Percentiles rank a stretch among this genome's conserved stretches.
Conservation (phyloP, 2,329 filamentous ascomycete species). For the Aureobasidium sp. region DNA sequence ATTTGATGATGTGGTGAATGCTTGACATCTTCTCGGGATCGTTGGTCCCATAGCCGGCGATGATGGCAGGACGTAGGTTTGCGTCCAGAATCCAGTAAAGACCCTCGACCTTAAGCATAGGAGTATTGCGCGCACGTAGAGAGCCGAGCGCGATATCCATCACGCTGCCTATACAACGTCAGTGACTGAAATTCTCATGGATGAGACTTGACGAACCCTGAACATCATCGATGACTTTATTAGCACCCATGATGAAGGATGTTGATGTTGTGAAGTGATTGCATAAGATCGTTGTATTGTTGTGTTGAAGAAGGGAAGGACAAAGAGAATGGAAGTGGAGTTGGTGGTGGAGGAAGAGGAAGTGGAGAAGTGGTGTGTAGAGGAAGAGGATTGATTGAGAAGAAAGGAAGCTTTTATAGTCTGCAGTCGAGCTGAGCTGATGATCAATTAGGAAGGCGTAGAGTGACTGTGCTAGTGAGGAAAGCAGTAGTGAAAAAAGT, state of each 20-base stretch:
- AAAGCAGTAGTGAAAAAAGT: not conserved
- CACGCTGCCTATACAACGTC: not conserved
- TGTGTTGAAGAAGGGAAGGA: not conserved
- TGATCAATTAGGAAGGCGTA: not conserved
- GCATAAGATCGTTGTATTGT: not conserved
- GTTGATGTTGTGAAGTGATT: not conserved
- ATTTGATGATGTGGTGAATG: slow-evolving; percentile 6
- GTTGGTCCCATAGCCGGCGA: not conserved
- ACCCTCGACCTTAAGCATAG: not conserved
- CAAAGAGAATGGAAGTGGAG: no score
- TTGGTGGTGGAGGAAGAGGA: not conserved
- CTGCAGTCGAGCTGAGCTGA: not conserved
- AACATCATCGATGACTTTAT: not conserved
- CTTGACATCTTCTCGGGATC: slow-evolving; percentile 5
- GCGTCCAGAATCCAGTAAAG: not conserved
- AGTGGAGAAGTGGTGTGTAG: not conserved
- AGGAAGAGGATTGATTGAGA: not conserved
- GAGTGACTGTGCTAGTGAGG: not conserved
- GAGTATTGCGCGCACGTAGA: not conserved
- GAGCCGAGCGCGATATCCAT: slow-evolving; percentile 3
- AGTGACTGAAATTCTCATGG: not conserved
- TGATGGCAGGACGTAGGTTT: not conserved
- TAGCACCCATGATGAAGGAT: not conserved
- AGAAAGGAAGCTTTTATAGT: not conserved
- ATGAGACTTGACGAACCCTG: not conserved